phyloP scores from a whole-genome alignment of 2,329 filamentous ascomycete species.

The Fusarium chaquense region DNA sequence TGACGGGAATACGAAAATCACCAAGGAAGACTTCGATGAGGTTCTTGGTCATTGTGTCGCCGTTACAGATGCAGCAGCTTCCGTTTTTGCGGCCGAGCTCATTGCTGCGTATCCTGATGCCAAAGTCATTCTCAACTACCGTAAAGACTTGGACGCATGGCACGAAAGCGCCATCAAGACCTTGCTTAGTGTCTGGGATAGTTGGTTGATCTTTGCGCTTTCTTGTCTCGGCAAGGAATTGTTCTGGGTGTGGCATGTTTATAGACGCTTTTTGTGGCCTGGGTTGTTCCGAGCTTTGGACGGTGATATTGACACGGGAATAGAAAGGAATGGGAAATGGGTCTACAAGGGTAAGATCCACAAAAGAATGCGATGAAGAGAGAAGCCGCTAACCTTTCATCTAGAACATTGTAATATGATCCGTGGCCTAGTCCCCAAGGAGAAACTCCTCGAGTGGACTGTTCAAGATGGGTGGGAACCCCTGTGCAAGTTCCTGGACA shows the following conservation, averaged over 20 bases:
- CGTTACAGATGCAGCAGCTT: conserved; percentile 29
- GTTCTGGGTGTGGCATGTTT: conserved; percentile 13
- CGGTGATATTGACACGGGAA: background rate
- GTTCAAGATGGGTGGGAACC: conserved; percentile 27
- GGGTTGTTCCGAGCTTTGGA: conserved; percentile 10
- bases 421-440: conserved; percentile 6
- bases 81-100: conserved; percentile 31
- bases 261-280: conserved; percentile 13
- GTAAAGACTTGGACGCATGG: conserved; percentile 30
- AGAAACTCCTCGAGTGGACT: conserved; percentile 21
- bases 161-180: conserved; percentile 30
- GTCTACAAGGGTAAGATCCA: background rate
- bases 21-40: conserved; percentile 24
- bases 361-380: background rate
- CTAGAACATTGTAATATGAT: conserved; percentile 22
- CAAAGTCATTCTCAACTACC: conserved; percentile 33
- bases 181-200: conserved; percentile 14
- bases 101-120: conserved; percentile 33
- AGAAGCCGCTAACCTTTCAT: background rate
- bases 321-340: conserved; percentile 16
- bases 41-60: conserved; percentile 28
- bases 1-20: conserved; percentile 20
- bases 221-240: background rate
- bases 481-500: conserved; percentile 27
- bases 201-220: conserved; percentile 4